Percentiles rank a stretch among this genome's conserved stretches.
Conservation (phyloP, 2,329 filamentous ascomycete genomes). For the Trichoderma sp. region DNA sequence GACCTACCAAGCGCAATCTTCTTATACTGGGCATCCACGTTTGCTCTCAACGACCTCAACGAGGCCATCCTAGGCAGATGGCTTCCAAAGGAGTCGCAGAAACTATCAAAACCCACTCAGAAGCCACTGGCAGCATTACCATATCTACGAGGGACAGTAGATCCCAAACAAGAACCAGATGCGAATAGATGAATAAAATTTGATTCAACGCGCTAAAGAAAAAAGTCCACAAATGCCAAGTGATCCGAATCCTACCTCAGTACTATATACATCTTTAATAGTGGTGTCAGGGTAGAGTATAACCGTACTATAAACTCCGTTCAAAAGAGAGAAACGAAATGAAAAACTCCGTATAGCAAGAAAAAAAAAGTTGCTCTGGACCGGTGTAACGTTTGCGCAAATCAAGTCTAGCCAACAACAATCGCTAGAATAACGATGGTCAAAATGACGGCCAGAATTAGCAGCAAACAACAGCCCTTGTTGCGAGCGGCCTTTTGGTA, state of each 20-base stretch:
- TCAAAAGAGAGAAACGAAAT: neutral
- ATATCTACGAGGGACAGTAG: slow-evolving; percentile 30
- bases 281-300: slow-evolving; percentile 18
- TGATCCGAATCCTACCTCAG: slow-evolving; percentile 23
- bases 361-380: neutral
- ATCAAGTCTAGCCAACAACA: slow-evolving; percentile 57
- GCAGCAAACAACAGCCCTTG: slow-evolving; percentile 87
- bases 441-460: slow-evolving; percentile 86
- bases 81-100: slow-evolving; percentile 28
- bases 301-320: neutral
- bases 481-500: slow-evolving; percentile 96
- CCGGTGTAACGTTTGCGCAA: slow-evolving; percentile 19
- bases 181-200: slow-evolving; percentile 25
- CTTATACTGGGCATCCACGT: slow-evolving; percentile 44
- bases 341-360: slow-evolving; percentile 25
- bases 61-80: slow-evolving; percentile 34
- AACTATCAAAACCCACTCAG: slow-evolving; percentile 25
- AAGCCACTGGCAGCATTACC: slow-evolving; percentile 27
- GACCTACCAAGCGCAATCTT: slow-evolving; percentile 45
- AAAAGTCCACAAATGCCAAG: slow-evolving; percentile 6
- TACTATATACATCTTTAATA: slow-evolving; percentile 23
- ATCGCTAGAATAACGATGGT: slow-evolving; percentile 88
- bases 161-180: neutral
- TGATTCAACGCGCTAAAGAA: slow-evolving; percentile 22
- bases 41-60: slow-evolving; percentile 41